Percentiles rank a stretch among this genome's conserved stretches.
Evolutionary conservation across 495 filamentous ascomycete genomes (phyloP).

Genomic region (Darksidea phi): DNA sequence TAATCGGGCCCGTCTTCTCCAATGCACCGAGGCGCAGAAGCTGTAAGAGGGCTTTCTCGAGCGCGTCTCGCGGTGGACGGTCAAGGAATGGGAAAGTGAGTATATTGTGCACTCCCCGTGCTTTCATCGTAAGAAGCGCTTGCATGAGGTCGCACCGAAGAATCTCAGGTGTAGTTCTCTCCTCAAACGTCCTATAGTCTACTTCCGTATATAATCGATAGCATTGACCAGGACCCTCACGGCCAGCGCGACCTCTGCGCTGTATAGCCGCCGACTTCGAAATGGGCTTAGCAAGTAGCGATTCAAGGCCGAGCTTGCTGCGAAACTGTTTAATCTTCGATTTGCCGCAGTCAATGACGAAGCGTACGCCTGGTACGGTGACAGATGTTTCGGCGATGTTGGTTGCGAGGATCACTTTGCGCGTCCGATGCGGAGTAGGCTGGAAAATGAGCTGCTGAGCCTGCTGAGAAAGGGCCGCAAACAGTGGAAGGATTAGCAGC

Average conservation of each 20-base stretch:
- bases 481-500: conserved; percentile 67
- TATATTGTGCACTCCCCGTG: conserved; percentile 80
- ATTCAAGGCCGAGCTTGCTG: conserved; percentile 80
- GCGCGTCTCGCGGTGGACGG: conserved; percentile 68
- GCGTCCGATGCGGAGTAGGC: conserved; percentile 67
- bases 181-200: conserved; percentile 67
- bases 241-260: conserved; percentile 84
- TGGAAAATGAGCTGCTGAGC: conserved; percentile 85
- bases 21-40: conserved; percentile 77
- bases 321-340: conserved; percentile 92
- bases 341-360: conserved; percentile 91
- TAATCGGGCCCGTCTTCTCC: conserved; percentile 69
- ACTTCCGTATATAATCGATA: conserved; percentile 85
- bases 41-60: conserved; percentile 81
- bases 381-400: conserved; percentile 99
- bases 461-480: conserved; percentile 69
- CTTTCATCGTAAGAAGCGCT: conserved; percentile 91
- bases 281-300: conserved; percentile 84
- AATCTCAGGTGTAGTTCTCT: conserved; percentile 82
- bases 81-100: conserved; percentile 83
- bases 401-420: conserved; percentile 89
- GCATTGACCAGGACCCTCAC: conserved; percentile 88
- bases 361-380: conserved; percentile 88
- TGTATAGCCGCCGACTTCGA: conserved; percentile 93
- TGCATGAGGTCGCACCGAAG: conserved; percentile 82